These are phyloP conservation scores for Suillus cothurnatus DNA, from an alignment of 768 basidiomycete species.

Conservation along the genomic window DNA sequence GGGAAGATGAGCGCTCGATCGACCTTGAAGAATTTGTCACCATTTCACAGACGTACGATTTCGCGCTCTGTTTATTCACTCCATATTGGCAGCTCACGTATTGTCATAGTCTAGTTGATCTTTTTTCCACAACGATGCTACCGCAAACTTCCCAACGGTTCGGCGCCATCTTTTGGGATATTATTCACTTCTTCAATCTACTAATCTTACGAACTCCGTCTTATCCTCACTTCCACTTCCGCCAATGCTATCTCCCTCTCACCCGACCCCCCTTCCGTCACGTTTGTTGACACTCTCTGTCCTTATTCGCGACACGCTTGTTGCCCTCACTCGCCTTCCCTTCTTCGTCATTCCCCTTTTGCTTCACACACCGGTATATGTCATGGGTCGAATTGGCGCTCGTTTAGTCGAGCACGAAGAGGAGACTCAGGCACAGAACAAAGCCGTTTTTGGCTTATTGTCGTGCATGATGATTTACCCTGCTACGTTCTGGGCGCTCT, in stretches of 20 bases:
- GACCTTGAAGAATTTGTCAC: slow-evolving; percentile 79
- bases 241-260: slow-evolving; percentile 76
- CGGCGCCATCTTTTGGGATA: slow-evolving; percentile 81
- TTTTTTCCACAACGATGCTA: slow-evolving; percentile 75
- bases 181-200: slow-evolving; percentile 80
- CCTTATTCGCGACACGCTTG: slow-evolving; percentile 77
- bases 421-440: slow-evolving; percentile 96
- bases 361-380: slow-evolving; percentile 83
- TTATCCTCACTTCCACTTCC: slow-evolving; percentile 86
- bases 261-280: slow-evolving; percentile 71
- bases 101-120: slow-evolving; percentile 75
- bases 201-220: slow-evolving; percentile 83
- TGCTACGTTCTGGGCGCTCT: slow-evolving; percentile 80
- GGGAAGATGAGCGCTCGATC: slow-evolving; percentile 79
- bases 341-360: slow-evolving; percentile 89
- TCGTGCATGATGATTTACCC: slow-evolving; percentile 78
- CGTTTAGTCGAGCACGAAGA: slow-evolving; percentile 81
- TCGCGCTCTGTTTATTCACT: slow-evolving; percentile 11
- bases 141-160: slow-evolving; percentile 59
- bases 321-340: slow-evolving; percentile 72
- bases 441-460: slow-evolving; percentile 85
- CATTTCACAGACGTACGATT: slow-evolving; percentile 87
- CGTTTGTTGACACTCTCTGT: slow-evolving; percentile 79
- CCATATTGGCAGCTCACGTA: slow-evolving; percentile 22
- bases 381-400: slow-evolving; percentile 76